Evolutionary conservation across 208 protist genomes (phyloP), one percentile per base, ranked within the genome.

Genomic region (Trichomonas vaginalis): DNA sequence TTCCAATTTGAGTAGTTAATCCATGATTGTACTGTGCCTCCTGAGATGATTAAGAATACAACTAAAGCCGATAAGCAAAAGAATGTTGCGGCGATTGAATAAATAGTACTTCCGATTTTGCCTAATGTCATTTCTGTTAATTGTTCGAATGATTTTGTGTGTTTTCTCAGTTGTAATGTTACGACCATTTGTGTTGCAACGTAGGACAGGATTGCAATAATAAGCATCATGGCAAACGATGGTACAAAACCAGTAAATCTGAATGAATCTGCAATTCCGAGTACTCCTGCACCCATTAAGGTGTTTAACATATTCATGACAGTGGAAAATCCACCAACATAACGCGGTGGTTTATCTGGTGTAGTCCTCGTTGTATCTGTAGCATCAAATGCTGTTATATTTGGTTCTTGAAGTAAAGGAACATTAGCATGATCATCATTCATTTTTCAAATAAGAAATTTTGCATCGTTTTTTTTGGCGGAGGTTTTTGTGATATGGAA

Each of bases 271-370:
- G 86, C 42, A 92, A 92, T 92, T 32, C 45, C 27, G 0, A 92
- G 42, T 48, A 92, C 14, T 56, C 45, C 86, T 51, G 86, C 42
- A 6, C 86, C 86, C 12, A 92, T 45, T 48, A 92, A 45, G 6
- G 86, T 48, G 45, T 92, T 92, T 56, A 92, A 39, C 27, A 92
- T 35, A 39, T 92, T 92, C 86, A 92, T 92, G 46, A 92, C 86
- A 45, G 86, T 92, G 8, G 86, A 42, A 92, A 92, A 92, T 17
- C 42, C 42, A 10, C 86, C 27, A 45, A 92, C 86, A 70, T 70
- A 70, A 27, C 56, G 56, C 21, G 56, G 56, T n/a, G 56, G 56
- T 27, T 70, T 70, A 70, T 70, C 56, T 3, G 56, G 56, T 27
- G 56, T 70, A 6, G 56, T 70, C 56, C 56, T 70, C 56, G 56